Evolutionary conservation across 352 stramenopile genomes (phyloP), one percentile per base, ranked within the genome.

Genomic region (Phytophthora vignae): DNA sequence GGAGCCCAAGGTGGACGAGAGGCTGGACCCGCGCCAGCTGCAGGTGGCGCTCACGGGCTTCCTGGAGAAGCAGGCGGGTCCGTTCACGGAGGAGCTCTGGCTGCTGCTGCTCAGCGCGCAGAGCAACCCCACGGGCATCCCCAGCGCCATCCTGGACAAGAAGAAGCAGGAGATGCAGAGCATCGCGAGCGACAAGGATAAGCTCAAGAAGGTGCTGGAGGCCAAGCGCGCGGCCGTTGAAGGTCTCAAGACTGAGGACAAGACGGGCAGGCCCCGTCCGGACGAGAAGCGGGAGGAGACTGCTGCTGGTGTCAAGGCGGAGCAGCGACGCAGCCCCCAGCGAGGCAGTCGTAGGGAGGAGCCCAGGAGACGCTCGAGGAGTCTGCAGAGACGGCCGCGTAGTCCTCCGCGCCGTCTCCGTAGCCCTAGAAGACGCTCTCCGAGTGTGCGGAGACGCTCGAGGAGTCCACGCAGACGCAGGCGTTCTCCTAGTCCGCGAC

Each of bases 41-140:
- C 94, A 98, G 75, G 55, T 98, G 60, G 84, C 91, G 40, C 73
- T 98, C 60, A 98, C 91, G 42, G 93, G 90, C 11, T 98, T 98
- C 69, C 64, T 98, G n/a, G 91, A 96, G 61, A 97, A 97, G 60
- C 85, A 98, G 55, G 83, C 91, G 19, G 69, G 77, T 3, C 33
- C 61, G 27, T 98, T 98, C 78, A 93, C 90, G 67, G 71, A 96
- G 50, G 94, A 98, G 75, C 84, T 98, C 17, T 98, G 94, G 94
- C 81, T 83, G 38, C 69, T 98, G 44, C 76, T 98, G 58, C 71
- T 98, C 7, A 97, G 93, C 67, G 94, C 93, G 2, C 93, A 98
- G 64, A 79, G 79, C n/a, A 87, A 95, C 54, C 73, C 91, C 5
- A 93, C 88, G 12, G 94, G 94, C 48, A 98, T 98, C 67, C 92